phyloP scores from a whole-genome alignment of 306 rosid genomes.

The Alnus rubra region DNA sequence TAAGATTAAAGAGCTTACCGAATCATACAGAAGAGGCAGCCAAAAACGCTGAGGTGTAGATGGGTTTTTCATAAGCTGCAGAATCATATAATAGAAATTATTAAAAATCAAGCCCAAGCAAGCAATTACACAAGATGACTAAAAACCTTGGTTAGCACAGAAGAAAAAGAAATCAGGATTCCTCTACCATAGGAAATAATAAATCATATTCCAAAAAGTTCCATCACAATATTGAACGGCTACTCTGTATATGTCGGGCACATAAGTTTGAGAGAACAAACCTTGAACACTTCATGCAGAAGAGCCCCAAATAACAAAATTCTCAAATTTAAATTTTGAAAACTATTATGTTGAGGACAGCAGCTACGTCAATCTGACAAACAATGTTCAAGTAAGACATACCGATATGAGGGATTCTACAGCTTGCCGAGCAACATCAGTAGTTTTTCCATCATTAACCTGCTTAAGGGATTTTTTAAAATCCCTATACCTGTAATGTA shows the following conservation, averaged over 20 bases:
- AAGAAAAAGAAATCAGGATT: not conserved
- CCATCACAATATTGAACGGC: not conserved
- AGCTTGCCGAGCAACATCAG: conserved; percentile 73
- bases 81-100: not conserved
- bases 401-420: conserved; percentile 77
- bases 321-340: not conserved
- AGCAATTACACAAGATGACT: not conserved
- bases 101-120: not conserved
- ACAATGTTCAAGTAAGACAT: conserved; percentile 3
- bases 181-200: not conserved
- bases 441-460: conserved; percentile 55
- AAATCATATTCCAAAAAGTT: not conserved
- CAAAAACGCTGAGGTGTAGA: conserved; percentile 94
- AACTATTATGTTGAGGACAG: not conserved
- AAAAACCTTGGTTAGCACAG: not conserved
- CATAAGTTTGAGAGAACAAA: not conserved
- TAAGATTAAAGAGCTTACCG: conserved; percentile 51
- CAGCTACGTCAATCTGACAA: not conserved
- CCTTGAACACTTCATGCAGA: not conserved
- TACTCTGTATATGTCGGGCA: not conserved
- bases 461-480: conserved; percentile 84
- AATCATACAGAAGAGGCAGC: conserved; percentile 85
- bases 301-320: not conserved
- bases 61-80: conserved; percentile 89
- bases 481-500: conserved; percentile 75